Evolutionary conservation across 169 alveolate species (phyloP).

Genomic region (Neospora caninum): DNA sequence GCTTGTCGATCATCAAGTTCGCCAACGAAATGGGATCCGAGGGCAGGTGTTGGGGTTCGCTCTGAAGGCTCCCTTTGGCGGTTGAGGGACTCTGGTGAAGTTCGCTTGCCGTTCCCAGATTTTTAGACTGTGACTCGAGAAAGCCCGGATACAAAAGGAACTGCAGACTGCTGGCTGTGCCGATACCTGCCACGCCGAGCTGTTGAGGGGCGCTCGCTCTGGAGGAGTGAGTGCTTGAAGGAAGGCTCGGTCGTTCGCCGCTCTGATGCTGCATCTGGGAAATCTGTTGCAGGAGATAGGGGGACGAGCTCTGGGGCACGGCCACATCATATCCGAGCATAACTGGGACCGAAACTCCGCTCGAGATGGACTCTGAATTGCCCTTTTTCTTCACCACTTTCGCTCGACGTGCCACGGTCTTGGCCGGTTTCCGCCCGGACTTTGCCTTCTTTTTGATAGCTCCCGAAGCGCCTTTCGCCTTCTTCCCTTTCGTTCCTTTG

Average conservation of each 20-base stretch:
- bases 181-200: not conserved
- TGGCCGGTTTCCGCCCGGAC: not conserved
- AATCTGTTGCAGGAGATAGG: not conserved
- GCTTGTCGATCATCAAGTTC: not conserved
- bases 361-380: too few species aligned
- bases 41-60: not conserved
- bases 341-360: not conserved
- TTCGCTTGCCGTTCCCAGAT: not conserved
- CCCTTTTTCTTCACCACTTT: not conserved
- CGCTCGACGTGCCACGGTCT: not conserved
- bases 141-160: slow-evolving; percentile 24
- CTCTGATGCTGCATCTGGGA: not conserved
- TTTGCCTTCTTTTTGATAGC: not conserved
- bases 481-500: not conserved
- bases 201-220: too few species aligned
- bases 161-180: not conserved
- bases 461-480: not conserved
- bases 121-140: not conserved
- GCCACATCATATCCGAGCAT: not conserved
- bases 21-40: not conserved
- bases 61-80: not conserved
- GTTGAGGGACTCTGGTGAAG: not conserved
- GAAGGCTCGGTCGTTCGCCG: too few species aligned
- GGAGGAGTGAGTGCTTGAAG: too few species aligned
- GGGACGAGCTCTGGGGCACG: not conserved